Evolutionary conservation across 164 flowering plant species (phyloP).

Genomic region (Nymphaea thermarum): DNA sequence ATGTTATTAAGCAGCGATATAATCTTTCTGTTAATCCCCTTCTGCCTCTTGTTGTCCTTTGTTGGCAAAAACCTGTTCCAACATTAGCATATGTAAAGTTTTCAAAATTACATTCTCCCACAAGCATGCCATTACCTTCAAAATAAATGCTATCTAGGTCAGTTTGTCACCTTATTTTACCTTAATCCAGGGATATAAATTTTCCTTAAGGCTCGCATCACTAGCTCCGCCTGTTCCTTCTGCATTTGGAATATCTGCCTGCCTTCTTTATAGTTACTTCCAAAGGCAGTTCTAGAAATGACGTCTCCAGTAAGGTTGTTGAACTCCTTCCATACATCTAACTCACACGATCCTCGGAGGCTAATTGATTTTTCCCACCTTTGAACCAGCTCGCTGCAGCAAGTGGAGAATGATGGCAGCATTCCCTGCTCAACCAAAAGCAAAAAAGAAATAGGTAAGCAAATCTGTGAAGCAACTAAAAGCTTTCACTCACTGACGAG

Average conservation of each 20-base stretch:
- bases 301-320: constrained; percentile 11
- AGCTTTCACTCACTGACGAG: no score
- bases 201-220: neutral
- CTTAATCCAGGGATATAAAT: constrained; percentile 7
- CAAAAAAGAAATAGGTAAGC: neutral
- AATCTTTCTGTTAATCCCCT: constrained; percentile 17
- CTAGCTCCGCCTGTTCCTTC: constrained; percentile 7
- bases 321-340: constrained; percentile 13
- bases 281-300: constrained; percentile 12
- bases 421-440: constrained; percentile 3
- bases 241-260: constrained; percentile 11
- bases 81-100: neutral
- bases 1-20: constrained; percentile 12
- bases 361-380: constrained; percentile 10
- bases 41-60: constrained; percentile 28
- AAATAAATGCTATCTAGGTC: neutral
- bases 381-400: constrained; percentile 9
- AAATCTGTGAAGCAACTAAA: no score
- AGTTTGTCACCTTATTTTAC: constrained; percentile 1
- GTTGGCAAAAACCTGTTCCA: constrained; percentile 38
- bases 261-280: constrained; percentile 18
- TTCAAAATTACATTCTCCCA: neutral
- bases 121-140: neutral
- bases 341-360: constrained; percentile 3
- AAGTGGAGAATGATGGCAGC: constrained; percentile 9